phyloP scores from a whole-genome alignment of 2,329 filamentous ascomycete species.

The Hortaea werneckii region DNA sequence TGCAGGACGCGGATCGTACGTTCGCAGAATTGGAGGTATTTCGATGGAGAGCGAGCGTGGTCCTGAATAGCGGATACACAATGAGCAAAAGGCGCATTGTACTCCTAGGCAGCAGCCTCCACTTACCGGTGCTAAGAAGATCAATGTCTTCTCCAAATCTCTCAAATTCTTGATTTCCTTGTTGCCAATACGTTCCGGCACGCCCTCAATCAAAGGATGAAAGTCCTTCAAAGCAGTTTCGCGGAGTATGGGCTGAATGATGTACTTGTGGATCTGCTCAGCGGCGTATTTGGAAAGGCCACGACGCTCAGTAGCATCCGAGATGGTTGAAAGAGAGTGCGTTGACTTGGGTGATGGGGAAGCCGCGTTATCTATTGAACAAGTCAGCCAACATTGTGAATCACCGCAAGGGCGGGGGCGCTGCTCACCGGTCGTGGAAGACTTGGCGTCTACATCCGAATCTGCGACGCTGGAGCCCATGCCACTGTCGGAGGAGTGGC shows the following conservation, averaged over 20 bases:
- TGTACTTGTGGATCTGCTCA: constrained; percentile 69
- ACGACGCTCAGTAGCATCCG: constrained; percentile 33
- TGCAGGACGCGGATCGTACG: constrained; percentile 84
- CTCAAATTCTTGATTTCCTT: constrained; percentile 84
- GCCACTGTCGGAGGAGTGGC: constrained; percentile 76
- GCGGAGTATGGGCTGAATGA: constrained; percentile 66
- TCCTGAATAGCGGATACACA: constrained; percentile 59
- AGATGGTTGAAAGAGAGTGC: constrained; percentile 34
- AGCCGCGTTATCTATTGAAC: not conserved
- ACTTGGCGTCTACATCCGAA: constrained; percentile 15
- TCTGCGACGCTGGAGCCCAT: constrained; percentile 66
- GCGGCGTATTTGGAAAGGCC: constrained; percentile 57
- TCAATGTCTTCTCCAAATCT: constrained; percentile 86
- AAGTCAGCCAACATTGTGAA: constrained; percentile 1
- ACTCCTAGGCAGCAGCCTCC: constrained; percentile 33
- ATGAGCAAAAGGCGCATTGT: constrained; percentile 57
- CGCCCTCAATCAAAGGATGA: constrained; percentile 65
- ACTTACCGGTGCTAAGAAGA: constrained; percentile 93
- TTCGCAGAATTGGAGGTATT: constrained; percentile 82
- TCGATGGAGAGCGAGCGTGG: constrained; percentile 55
- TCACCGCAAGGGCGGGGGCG: constrained; percentile 2
- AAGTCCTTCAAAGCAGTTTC: constrained; percentile 69
- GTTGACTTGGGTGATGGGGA: not conserved
- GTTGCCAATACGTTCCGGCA: constrained; percentile 67
- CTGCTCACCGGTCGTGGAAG: constrained; percentile 16